A percentile compares a stretch with the other conserved stretches of the same genome.
Evolutionary conservation across 1,284 basidiomycete genomes (phyloP).

Genomic region (Trichosporon inkin): DNA sequence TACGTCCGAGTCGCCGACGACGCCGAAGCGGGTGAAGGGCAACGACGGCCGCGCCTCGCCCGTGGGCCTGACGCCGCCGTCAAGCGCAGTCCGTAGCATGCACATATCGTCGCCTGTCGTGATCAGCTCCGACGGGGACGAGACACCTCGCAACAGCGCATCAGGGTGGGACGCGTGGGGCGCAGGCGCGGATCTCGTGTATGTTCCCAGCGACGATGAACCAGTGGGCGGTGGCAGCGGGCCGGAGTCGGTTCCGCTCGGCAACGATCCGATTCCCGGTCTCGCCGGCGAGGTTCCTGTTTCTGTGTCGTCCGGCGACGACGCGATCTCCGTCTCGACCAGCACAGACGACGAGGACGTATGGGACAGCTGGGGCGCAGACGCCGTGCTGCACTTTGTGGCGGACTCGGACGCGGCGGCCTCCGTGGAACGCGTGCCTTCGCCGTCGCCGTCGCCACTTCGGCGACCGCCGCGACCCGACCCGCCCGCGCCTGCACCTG

Average conservation of each 20-base stretch:
- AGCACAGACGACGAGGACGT: conserved; percentile 3
- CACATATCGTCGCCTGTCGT: not conserved
- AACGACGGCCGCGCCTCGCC: not conserved
- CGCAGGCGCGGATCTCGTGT: not conserved
- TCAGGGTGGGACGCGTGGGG: conserved; percentile 5
- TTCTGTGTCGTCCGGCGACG: conserved; percentile 4
- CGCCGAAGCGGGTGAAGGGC: conserved; percentile 9
- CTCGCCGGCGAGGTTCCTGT: not conserved
- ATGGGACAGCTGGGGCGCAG: conserved; percentile 5
- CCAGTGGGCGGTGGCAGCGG: too few species aligned
- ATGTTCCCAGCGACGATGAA: not conserved
- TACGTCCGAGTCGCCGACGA: too few species aligned
- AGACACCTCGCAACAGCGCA: not conserved
- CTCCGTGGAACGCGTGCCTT: not conserved
- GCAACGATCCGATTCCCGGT: conserved; percentile 29
- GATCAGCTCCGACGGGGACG: conserved; percentile 12
- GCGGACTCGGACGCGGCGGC: not conserved
- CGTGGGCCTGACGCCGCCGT: not conserved
- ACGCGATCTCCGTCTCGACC: not conserved
- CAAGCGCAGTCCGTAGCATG: conserved; percentile 11
- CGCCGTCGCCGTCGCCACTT: not conserved
- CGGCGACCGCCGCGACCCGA: not conserved
- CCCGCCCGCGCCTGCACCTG: not conserved
- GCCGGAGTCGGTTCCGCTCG: conserved; percentile 8
- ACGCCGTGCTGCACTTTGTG: not conserved